Base-by-base conservation (phyloP, 139 green algal species). In the Asterochloris sp. region DNA sequence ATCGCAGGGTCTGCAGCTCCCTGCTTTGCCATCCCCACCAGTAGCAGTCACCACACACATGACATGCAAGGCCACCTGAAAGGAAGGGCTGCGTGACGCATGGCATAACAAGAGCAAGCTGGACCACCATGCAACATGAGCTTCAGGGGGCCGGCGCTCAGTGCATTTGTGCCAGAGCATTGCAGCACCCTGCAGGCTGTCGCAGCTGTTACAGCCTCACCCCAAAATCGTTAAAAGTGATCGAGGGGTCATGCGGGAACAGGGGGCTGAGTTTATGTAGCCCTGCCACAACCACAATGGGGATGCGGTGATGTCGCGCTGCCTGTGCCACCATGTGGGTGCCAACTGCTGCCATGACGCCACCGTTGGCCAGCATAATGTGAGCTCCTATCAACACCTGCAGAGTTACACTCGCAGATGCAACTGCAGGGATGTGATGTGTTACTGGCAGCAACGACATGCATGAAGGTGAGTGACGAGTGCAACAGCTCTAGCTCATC, bases 241-340 rank as follows among this genome's bases (percentile, higher is more conserved):
- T 83, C 28, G 94, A 90, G 1, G 95, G 93, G 81, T 99, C 92
- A 74, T 98, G 92, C 0, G 96, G 95, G 85, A 97, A 98, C 60
- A 97, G 83, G 13, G 97, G 96, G 0, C 91, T 95, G 19, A 99
- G 92, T 85, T 98, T 98, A 91, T 98, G 93, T 62, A 98, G 90
- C 29, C 95, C 95, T 80, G 94, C 93, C 21, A 99, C 91, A 69
- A 99, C 95, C 62, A 99, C 95, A 82, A 98, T 93, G 4, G 97
- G 97, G n/a, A 98, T 92, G 10, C 88, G 87, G 87, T 99, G 94
- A 13, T 90, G 83, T 80, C 92, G 89, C 0, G 97, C 97, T 23
- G 97, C 96, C 64, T 96, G 86, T 13, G 96, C 95, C 54, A 97
- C 91, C 69, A 96, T 88, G 84, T 94, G 89, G 9, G 87, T 88